Evolutionary conservation across 1,139 yeast species (phyloP).

Genomic region (Blastobotrys aristatus): DNA sequence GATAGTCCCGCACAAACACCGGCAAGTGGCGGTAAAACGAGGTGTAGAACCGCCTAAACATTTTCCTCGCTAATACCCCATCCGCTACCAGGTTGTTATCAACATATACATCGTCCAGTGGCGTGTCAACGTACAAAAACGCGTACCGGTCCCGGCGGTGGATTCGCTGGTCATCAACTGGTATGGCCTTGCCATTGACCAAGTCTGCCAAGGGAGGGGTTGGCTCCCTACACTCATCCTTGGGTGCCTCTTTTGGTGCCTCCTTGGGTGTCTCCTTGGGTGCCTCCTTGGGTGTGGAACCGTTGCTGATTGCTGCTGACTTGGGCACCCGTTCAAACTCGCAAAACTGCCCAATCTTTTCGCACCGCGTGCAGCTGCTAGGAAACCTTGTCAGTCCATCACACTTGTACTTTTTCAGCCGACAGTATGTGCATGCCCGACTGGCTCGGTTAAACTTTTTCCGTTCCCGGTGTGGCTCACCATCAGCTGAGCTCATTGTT

Average conservation of each 20-base stretch:
- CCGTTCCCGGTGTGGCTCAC: neutral
- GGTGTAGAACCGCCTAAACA: conserved; percentile 16
- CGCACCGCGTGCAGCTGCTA: conserved; percentile 21
- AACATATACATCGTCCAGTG: neutral
- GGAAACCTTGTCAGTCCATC: conserved; percentile 24
- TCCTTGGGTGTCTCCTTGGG: no score
- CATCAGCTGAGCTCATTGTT: neutral
- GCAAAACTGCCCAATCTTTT: conserved; percentile 16
- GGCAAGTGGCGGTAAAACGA: conserved; percentile 19
- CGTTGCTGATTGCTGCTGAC: neutral
- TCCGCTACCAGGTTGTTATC: conserved; percentile 10
- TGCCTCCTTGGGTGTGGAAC: neutral
- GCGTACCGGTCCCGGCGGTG: conserved; percentile 1
- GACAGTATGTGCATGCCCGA: conserved; percentile 24
- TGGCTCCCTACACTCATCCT: neutral
- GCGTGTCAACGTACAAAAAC: conserved; percentile 5
- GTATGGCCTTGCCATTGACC: neutral
- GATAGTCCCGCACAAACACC: conserved; percentile 16
- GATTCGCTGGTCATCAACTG: neutral
- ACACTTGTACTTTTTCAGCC: conserved; percentile 24
- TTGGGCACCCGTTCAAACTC: conserved; percentile 18
- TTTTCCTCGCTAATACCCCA: conserved; percentile 11
- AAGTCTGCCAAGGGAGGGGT: conserved; percentile 3
- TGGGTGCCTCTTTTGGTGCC: no score
- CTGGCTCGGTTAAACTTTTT: conserved; percentile 17